Evolutionary conservation across 768 basidiomycete genomes (phyloP), one percentile per base, ranked within the genome.

Genomic region (Boletus insuetus): DNA sequence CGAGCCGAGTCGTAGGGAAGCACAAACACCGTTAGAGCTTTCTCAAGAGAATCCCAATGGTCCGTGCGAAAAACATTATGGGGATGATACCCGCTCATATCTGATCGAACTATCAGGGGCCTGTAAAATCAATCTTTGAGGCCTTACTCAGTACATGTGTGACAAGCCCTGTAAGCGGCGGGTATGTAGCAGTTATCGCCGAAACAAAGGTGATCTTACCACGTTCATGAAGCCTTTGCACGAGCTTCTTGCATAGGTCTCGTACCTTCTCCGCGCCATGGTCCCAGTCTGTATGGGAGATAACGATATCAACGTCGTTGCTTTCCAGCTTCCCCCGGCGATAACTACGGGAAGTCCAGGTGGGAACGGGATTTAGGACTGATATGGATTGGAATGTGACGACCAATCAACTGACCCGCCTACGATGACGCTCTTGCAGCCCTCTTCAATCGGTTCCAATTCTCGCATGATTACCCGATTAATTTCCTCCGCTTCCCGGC

Each of bases 291-390:
- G 81, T 75, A 64, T 94, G 90, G 35, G 86, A 89, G 65, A 96
- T 87, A 2, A 97, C 82, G 53, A 98, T 88, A 64, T 98, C 94
- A 31, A 94, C 85, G 65, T 97, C 94, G 63, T 88, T 91, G 64
- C 87, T 91, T 56, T 83, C 72, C 3, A 73, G 64, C 68, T 96
- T 96, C 2, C 94, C 94, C 52, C 94, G 75, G 29, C 95, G 83
- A 71, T 94, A 91, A 6, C 93, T 94, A 52, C 8, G 20, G 11
- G 34, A 40, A 40, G 24, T 42, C 19, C 19, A 32, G 32, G 52
- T 9, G 34, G 14, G 31, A 38, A 31, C 26, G 11, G 13, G 31
- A 40, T 35, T 56, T 31, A 55, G 54, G 9, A 19, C 4, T 26
- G 45, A 24, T 39, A 31, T 16, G 20, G 41, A 32, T 4, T 31